Percentiles rank a stretch among this genome's conserved stretches.
These are phyloP conservation scores for Moringa oleifera DNA, from an alignment of 345 rosid species.

Conservation along the genomic window DNA sequence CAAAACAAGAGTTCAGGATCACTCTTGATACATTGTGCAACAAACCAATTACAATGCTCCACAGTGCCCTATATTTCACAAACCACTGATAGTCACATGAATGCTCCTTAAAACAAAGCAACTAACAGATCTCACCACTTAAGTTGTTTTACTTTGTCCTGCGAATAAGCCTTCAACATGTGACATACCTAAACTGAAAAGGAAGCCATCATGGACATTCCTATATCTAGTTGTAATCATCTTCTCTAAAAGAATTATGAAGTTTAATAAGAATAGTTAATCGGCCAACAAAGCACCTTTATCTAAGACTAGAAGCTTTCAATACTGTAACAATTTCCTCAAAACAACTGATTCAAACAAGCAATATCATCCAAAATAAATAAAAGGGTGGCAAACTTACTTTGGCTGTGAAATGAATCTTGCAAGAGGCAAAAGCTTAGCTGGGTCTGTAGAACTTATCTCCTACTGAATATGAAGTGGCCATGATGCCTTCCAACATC, in stretches of 20 bases:
- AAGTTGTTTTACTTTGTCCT: neutral
- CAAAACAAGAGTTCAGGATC: too few relatives aligned
- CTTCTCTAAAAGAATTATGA: neutral
- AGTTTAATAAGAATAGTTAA: neutral
- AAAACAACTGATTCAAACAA: neutral
- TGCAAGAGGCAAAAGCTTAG: conserved; percentile 77
- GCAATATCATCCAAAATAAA: neutral
- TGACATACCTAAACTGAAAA: neutral
- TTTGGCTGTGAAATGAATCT: conserved; percentile 90
- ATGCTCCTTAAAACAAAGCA: neutral
- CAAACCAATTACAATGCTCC: neutral
- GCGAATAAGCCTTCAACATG: neutral
- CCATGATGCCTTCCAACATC: conserved; percentile 94
- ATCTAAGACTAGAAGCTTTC: neutral
- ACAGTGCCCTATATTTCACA: too few relatives aligned
- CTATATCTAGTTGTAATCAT: neutral
- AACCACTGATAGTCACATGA: neutral
- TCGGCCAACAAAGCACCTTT: neutral
- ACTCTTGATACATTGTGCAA: neutral
- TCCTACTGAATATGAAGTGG: conserved; percentile 64
- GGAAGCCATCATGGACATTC: neutral
- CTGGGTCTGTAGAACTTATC: conserved; percentile 86
- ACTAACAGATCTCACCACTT: too few relatives aligned
- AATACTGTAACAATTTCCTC: neutral
- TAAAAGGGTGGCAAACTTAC: conserved; percentile 33